These are phyloP conservation scores for Cadophora luteo-olivacea DNA, from an alignment of 2,329 filamentous ascomycete genomes.

Conservation along the genomic window DNA sequence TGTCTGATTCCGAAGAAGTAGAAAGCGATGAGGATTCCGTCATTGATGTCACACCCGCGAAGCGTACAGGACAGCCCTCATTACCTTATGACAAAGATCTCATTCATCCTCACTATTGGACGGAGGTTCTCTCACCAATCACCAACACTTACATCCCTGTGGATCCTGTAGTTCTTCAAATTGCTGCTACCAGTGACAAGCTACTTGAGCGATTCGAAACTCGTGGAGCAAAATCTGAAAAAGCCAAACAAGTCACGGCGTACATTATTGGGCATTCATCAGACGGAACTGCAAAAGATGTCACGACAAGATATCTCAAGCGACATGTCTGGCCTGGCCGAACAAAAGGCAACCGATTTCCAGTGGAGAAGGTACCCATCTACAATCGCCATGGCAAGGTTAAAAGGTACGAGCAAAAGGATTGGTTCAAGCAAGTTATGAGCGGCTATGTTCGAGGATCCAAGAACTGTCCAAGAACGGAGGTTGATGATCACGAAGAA, in stretches of 20 bases:
- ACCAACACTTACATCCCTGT: conserved; percentile 82
- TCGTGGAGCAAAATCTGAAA: conserved; percentile 82
- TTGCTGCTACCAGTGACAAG: conserved; percentile 75
- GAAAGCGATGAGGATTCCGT: conserved; percentile 61
- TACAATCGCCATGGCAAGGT: conserved; percentile 80
- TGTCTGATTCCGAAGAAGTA: conserved; percentile 56
- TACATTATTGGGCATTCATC: conserved; percentile 85
- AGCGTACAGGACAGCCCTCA: conserved; percentile 28
- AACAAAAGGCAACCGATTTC: conserved; percentile 84
- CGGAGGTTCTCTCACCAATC: conserved; percentile 83
- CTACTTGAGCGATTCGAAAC: conserved; percentile 80
- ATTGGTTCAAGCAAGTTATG: conserved; percentile 89
- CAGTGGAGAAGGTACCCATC: conserved; percentile 79
- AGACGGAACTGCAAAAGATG: conserved; percentile 91
- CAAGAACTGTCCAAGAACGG: conserved; percentile 62
- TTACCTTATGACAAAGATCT: conserved; percentile 76
- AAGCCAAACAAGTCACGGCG: conserved; percentile 85
- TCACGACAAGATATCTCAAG: conserved; percentile 89
- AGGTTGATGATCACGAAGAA: conserved; percentile 82
- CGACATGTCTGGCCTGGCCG: conserved; percentile 83
- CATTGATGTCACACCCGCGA: conserved; percentile 55
- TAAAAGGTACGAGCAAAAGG: conserved; percentile 75
- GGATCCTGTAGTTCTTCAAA: conserved; percentile 71
- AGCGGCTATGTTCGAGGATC: conserved; percentile 68
- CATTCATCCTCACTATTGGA: conserved; percentile 90